phyloP scores from a whole-genome alignment of 2,329 filamentous ascomycete genomes.

The Alternaria sp. region DNA sequence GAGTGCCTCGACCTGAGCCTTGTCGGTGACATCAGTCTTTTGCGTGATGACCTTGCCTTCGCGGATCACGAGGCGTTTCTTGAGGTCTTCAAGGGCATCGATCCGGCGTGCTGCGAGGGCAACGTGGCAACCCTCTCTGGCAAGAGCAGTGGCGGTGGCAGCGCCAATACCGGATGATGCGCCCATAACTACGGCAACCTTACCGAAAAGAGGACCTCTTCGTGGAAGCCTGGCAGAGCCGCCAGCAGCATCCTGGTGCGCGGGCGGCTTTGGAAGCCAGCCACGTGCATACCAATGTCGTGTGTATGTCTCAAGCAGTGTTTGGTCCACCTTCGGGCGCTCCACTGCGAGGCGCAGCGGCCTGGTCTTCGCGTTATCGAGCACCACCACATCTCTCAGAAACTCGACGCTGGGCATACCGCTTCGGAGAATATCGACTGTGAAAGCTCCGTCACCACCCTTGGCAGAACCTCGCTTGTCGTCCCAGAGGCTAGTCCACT shows the following conservation, averaged over 20 bases:
- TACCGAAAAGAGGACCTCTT: constrained; percentile 68
- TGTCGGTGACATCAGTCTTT: constrained; percentile 75
- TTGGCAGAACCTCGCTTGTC: constrained; percentile 70
- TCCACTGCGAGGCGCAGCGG: constrained; percentile 65
- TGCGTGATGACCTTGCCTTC: constrained; percentile 71
- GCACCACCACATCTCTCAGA: constrained; percentile 72
- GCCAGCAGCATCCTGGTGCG: constrained; percentile 55
- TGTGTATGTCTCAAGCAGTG: constrained; percentile 77
- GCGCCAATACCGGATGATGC: constrained; percentile 82
- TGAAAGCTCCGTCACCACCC: constrained; percentile 74
- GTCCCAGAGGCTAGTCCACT: constrained; percentile 77
- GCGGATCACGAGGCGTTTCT: constrained; percentile 62
- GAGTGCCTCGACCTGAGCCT: constrained; percentile 69
- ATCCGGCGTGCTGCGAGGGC: constrained; percentile 74
- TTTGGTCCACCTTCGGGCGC: constrained; percentile 71
- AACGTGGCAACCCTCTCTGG: constrained; percentile 73
- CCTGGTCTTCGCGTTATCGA: constrained; percentile 72
- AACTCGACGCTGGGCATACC: constrained; percentile 81
- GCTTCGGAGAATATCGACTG: constrained; percentile 77
- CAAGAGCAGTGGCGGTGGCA: constrained; percentile 72
- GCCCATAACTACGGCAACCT: constrained; percentile 78
- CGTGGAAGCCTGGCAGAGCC: constrained; percentile 54
- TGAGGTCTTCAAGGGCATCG: constrained; percentile 71
- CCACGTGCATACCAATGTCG: constrained; percentile 82
- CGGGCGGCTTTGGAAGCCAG: constrained; percentile 72